Evolutionary conservation across 768 basidiomycete genomes (phyloP), one percentile per base, ranked within the genome.

Genomic region (Tephrocybe sp.): DNA sequence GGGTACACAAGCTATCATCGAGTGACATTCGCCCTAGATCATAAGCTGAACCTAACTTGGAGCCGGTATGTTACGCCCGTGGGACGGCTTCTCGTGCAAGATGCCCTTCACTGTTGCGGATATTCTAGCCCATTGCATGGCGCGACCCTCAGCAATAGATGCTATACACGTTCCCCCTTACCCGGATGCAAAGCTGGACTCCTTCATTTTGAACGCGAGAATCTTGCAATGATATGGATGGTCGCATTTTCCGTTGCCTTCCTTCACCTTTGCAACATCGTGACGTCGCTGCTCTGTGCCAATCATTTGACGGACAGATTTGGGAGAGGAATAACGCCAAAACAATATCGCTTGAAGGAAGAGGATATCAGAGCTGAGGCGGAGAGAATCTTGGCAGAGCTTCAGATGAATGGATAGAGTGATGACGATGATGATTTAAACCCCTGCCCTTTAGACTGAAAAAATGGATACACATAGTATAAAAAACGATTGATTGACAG

Each of bases 41-140:
- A 78, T 55, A 88, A 87, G 65, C 71, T 87, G 39, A 81, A 84
- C 61, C 69, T 82, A 52, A 74, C 81, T 11, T 89, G 87, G 87
- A 83, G 78, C 54, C 73, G 79, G 49, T 79, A 77, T 60, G 83
- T 83, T 60, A 78, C 79, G 14, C 71, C 77, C 17, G 57, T 69
- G 3, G 83, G 78, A 13, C 74, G 83, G 11, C 68, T 78, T 9
- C 56, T 79, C 40, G 69, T 91, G 31, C 87, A 89, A 57, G 77
- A 85, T 57, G 68, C 80, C 11, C 68, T 84, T 19, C 66, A 69
- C 7, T 89, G 87, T 63, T 89, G 87, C 61, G 87, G 85, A 0
- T 87, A 76, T 68, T 81, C 77, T 61, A 78, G 70, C 53, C 68
- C 84, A 16, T 63, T 80, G 47, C 84, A 89, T 64, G 80, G 80